Evolutionary conservation across 2,329 filamentous ascomycete genomes (phyloP).

Genomic region (Hypomyces perniciosus): DNA sequence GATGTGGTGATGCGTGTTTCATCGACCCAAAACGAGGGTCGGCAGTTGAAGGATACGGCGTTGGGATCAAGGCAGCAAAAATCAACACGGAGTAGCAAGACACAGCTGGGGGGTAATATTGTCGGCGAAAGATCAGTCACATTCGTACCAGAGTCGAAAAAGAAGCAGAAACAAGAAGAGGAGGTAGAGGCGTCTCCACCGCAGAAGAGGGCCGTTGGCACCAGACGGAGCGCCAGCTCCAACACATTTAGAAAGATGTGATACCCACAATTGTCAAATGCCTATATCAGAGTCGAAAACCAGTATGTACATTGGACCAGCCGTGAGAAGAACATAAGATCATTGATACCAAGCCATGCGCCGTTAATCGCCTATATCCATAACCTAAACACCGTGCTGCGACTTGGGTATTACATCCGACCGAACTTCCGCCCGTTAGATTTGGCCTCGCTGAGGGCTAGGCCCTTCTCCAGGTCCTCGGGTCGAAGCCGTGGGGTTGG

Average conservation of each 20-base stretch:
- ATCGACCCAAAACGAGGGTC: conserved; percentile 57
- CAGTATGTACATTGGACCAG: conserved; percentile 8
- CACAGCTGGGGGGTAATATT: conserved; percentile 38
- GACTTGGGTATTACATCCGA: neutral
- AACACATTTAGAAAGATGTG: conserved; percentile 68
- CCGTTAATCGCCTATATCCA: conserved; percentile 2
- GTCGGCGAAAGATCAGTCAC: conserved; percentile 63
- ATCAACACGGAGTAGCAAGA: conserved; percentile 40
- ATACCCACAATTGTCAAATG: conserved; percentile 19
- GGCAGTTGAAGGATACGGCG: conserved; percentile 48
- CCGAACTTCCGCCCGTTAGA: conserved; percentile 22
- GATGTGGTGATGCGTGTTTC: conserved; percentile 60
- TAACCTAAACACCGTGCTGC: neutral
- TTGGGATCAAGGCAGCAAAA: conserved; percentile 52
- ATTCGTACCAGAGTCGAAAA: conserved; percentile 60
- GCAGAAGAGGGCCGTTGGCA: conserved; percentile 30
- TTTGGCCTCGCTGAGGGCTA: conserved; percentile 33
- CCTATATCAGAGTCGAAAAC: conserved; percentile 3
- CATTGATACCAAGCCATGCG: conserved; percentile 5
- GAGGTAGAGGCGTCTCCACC: conserved; percentile 25
- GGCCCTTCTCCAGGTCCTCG: conserved; percentile 55
- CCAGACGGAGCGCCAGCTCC: conserved; percentile 65
- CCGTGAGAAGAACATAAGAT: conserved; percentile 12
- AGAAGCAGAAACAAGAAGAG: conserved; percentile 37
- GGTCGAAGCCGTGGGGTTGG: conserved; percentile 50